Evolutionary conservation across 192 early-diverging fungal genomes (phyloP).

Genomic region (Spinellus fusiger): DNA sequence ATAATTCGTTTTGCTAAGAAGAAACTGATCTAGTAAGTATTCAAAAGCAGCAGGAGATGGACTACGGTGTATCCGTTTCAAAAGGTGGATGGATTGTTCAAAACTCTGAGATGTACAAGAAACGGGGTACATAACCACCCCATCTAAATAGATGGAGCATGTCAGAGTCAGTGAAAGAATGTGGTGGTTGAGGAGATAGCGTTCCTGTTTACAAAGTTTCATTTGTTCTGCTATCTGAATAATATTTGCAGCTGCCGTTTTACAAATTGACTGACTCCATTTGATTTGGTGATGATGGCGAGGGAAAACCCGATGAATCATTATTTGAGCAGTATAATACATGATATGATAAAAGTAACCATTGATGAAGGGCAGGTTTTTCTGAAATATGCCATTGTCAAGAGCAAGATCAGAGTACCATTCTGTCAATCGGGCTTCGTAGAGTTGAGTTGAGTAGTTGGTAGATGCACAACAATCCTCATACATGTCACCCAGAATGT

Average conservation of each 20-base stretch:
- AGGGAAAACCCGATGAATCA: no score
- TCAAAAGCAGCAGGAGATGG: no score
- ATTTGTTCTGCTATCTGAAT: conserved; percentile 35
- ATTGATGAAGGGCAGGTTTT: conserved; percentile 9
- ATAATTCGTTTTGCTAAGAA: no score
- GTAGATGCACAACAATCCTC: conserved; percentile 1
- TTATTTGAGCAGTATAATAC: conserved; percentile 31
- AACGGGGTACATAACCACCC: no score
- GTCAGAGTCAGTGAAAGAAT: conserved; percentile 10
- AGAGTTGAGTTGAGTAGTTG: background rate
- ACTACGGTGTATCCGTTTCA: no score
- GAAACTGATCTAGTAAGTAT: no score
- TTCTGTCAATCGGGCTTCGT: conserved; percentile 17
- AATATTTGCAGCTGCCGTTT: conserved; percentile 25
- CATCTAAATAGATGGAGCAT: no score
- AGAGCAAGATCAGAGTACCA: conserved; percentile 30
- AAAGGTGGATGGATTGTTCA: no score
- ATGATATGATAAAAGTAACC: conserved; percentile 24
- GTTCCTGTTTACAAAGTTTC: conserved; percentile 7
- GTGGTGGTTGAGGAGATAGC: conserved; percentile 11
- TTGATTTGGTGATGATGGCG: no score
- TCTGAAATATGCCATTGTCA: conserved; percentile 23
- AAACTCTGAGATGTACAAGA: no score
- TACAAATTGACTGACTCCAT: conserved; percentile 1
- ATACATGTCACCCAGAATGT: conserved; percentile 19